Base-by-base conservation (phyloP, 345 rosid species). In the Rhodamnia argentea region DNA sequence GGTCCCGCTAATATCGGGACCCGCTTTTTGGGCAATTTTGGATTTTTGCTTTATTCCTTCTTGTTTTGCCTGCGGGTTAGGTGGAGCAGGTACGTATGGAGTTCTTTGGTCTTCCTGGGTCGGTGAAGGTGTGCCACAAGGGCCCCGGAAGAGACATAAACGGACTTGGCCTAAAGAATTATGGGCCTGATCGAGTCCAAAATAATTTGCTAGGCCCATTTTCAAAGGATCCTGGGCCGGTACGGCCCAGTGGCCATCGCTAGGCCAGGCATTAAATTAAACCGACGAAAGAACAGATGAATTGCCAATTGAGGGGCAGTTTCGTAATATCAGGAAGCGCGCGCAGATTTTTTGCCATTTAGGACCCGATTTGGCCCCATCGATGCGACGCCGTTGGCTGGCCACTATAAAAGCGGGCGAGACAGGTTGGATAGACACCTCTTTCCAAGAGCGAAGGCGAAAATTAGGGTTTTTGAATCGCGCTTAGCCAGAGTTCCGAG, bases 11-110 rank as follows among this genome's bases (percentile, higher is more conserved):
- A 54, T 54, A 3, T 54, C 6, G 7, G 6, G 3, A 53, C 27
- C 3, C 7, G 70, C 27, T 59, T n/a, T 16, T 59, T 2, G 13
- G 70, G 18, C 37, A 59, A n/a, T n/a, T 59, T 3, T 59, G 32
- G 18, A 59, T 6, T 6, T 52, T 52, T 15, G 5, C 1, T 53
- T 53, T 53, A 37, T 37, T 37, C 40, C 3, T 54, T 18, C 18
- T 16, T 18, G 2, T 14, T 52, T 6, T 18, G 2, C 20, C 18
- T 54, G 22, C 40, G 40, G 22, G 11, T 62, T 29, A 2, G 75
- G 37, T 16, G 37, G 70, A n/a, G 74, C 74, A 27, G 14, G 0
- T 5, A 1, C 0, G 74, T 0, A 60, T 0, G 74, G 70, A 59
- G 70, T 60, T 6, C 51, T 6, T 16, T 60, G 6, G 37, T 27